These are phyloP conservation scores for Phaffia tasmanica DNA, from an alignment of 768 basidiomycete species.

Conservation along the genomic window DNA sequence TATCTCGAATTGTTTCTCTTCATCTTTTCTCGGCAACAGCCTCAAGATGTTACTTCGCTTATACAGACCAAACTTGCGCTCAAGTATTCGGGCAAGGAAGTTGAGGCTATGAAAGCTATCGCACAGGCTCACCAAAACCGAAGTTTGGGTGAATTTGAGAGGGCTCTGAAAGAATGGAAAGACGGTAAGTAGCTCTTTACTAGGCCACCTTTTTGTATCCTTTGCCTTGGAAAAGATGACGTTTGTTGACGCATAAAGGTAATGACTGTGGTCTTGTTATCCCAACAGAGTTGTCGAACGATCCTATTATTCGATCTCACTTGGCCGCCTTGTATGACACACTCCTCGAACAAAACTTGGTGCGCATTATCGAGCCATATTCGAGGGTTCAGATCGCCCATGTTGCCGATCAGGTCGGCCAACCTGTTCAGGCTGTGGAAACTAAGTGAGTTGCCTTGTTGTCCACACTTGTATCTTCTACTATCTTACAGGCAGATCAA, in stretches of 20 bases:
- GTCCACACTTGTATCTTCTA: conserved; percentile 4
- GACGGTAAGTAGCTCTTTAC: conserved; percentile 45
- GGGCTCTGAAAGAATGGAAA: conserved; percentile 72
- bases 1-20: not conserved
- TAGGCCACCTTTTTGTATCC: not conserved
- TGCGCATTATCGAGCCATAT: conserved; percentile 93
- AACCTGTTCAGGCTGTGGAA: conserved; percentile 77
- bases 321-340: conserved; percentile 91
- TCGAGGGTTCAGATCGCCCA: conserved; percentile 80
- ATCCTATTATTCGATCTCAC: conserved; percentile 90
- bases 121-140: conserved; percentile 88
- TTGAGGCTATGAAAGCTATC: conserved; percentile 90
- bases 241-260: too few species aligned
- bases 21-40: conserved; percentile 43
- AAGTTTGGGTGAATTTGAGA: conserved; percentile 80
- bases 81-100: conserved; percentile 79
- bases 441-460: conserved; percentile 54
- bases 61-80: conserved; percentile 74
- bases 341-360: conserved; percentile 84
- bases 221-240: not conserved
- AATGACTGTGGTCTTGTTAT: not conserved
- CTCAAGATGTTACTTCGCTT: conserved; percentile 83
- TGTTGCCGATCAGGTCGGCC: conserved; percentile 75
- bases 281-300: conserved; percentile 72
- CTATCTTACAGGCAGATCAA: not conserved